These are phyloP conservation scores for Trifolium subterraneum DNA, from an alignment of 306 rosid species.

Conservation along the genomic window DNA sequence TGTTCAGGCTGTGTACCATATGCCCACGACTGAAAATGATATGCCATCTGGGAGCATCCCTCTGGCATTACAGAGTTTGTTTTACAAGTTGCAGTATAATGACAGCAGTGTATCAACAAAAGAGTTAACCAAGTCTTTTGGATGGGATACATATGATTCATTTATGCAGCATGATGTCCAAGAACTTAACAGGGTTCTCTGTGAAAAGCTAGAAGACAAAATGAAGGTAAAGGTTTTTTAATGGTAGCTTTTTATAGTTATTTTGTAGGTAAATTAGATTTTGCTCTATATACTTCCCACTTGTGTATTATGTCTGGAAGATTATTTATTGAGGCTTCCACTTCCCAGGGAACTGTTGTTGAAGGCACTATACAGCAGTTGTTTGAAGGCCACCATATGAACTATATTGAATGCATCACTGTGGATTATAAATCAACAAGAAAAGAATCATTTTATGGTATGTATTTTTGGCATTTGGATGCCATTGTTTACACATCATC, in stretches of 20 bases:
- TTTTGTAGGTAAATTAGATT: slow-evolving; percentile 18
- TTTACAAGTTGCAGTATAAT: slow-evolving; percentile 90
- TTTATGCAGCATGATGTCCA: slow-evolving; percentile 98
- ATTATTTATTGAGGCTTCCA: slow-evolving; percentile 35
- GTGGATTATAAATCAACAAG: slow-evolving; percentile 92
- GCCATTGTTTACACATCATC: slow-evolving; percentile 20
- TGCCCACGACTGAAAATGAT: slow-evolving; percentile 97
- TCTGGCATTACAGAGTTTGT: slow-evolving; percentile 89
- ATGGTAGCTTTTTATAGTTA: slow-evolving; percentile 5
- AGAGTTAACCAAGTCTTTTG: slow-evolving; percentile 94
- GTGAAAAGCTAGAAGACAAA: slow-evolving; percentile 95
- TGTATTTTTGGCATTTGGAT: slow-evolving; percentile 33
- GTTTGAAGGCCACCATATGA: slow-evolving; percentile 98
- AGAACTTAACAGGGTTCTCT: slow-evolving; percentile 92
- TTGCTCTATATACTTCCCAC: slow-evolving; percentile 22
- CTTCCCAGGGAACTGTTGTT: slow-evolving; percentile 88
- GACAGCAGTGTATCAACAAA: slow-evolving; percentile 88
- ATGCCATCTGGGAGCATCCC: slow-evolving; percentile 97
- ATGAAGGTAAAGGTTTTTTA: slow-evolving; percentile 76
- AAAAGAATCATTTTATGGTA: slow-evolving; percentile 97
- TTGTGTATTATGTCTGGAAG: slow-evolving; percentile 42
- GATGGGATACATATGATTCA: slow-evolving; percentile 96
- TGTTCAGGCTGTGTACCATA: slow-evolving; percentile 91
- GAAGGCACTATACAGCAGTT: slow-evolving; percentile 94
- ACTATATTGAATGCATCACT: slow-evolving; percentile 88